Base-by-base conservation (phyloP, 2,329 filamentous ascomycete genomes). In the Alternaria sp. region DNA sequence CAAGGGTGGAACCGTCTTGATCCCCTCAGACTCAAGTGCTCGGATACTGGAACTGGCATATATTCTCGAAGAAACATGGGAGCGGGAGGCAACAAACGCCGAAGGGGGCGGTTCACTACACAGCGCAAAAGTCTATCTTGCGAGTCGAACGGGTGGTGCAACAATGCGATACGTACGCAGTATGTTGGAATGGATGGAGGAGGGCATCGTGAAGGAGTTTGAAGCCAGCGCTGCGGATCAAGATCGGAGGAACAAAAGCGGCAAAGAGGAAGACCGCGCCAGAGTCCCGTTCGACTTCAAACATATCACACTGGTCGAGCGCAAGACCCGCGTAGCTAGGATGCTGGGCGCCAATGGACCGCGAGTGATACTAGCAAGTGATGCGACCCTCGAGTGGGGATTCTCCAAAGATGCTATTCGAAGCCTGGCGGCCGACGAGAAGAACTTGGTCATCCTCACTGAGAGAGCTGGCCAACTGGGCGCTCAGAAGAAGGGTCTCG, bases 141-240 rank as follows among this genome's bases (percentile, higher is more conserved):
- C 94, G 1, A 94, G 93, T 43, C 90, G 90, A 62, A 97, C 93
- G 65, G 91, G 93, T 67, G 90, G 92, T 61, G 94, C 93, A 66
- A 97, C 94, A 0, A 92, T 98, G 86, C 88, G 93, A 56, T 93
- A 97, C 69, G 92, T 95, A 25, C 88, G 94, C 69, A 97, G 95
- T 78, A 97, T 99, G 92, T 84, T 99, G 30, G 96, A 99, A 77
- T 99, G 96, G 96, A 98, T 99, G 94, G 94, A 98, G 76, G 94
- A 97, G 74, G 91, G 90, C 61, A 96, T 99, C 62, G 91, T 97
- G 45, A 90, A 93, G 58, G 95, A 98, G 73, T 96, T 97, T 65
- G 94, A 97, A 77, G 89, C 90, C 15, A 71, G 71, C 28, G 72
- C 69, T 12, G 67, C 72, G 57, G 75, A 75, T 7, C 77, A 77